Evolutionary conservation across 78 protist species (phyloP).

Genomic region (Mastigamoeba balamuthi): DNA sequence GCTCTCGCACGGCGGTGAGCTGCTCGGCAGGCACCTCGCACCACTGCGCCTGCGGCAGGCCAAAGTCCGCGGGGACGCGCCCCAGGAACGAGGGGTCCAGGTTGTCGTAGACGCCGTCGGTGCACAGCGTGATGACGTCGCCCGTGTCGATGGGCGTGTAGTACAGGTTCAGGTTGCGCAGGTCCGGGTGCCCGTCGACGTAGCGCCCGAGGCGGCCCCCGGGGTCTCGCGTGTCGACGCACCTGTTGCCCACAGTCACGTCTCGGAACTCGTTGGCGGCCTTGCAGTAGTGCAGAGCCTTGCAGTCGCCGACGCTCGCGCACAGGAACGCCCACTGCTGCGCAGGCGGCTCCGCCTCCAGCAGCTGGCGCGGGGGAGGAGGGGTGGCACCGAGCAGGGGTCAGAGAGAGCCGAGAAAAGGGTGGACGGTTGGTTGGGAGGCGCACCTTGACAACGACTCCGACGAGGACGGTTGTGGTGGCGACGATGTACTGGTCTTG

Average conservation of each 20-base stretch:
- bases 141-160: conserved; percentile 35
- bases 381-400: no score
- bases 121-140: background rate
- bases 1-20: no score
- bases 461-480: no score
- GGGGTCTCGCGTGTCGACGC: background rate
- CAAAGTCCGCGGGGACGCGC: background rate
- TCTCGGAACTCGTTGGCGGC: conserved; percentile 21
- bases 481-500: no score
- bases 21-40: background rate
- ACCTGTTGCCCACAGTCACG: conserved; percentile 46
- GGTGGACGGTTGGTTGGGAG: no score
- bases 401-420: no score
- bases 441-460: background rate
- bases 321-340: conserved; percentile 52
- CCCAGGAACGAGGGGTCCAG: conserved; percentile 31
- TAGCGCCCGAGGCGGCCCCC: conserved; percentile 61
- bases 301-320: conserved; percentile 59
- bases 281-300: conserved; percentile 27
- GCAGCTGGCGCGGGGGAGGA: no score
- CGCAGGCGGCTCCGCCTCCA: background rate
- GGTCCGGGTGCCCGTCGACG: conserved; percentile 55
- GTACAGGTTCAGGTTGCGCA: conserved; percentile 39
- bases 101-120: conserved; percentile 47
- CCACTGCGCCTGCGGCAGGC: background rate